phyloP scores from a whole-genome alignment of 2,329 filamentous ascomycete species.

The Epichloe coenophiala region DNA sequence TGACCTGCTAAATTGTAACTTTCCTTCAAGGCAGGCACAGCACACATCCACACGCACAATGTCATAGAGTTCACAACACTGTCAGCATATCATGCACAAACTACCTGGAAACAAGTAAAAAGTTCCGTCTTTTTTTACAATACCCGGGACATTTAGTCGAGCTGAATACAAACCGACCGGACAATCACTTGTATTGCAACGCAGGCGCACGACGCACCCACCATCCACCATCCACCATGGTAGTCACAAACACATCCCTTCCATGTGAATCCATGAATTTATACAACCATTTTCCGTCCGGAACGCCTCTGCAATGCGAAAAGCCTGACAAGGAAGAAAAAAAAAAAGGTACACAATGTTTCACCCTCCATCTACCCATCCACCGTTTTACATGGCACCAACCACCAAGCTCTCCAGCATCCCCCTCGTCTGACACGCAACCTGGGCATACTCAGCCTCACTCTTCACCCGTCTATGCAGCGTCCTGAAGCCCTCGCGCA shows the following conservation, averaged over 20 bases:
- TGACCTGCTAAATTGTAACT: too few species aligned
- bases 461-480: constrained; percentile 58
- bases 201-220: background rate
- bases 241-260: background rate
- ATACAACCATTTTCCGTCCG: background rate
- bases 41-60: too few species aligned
- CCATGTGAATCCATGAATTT: background rate
- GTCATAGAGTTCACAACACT: background rate
- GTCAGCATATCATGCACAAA: background rate
- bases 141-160: background rate
- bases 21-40: too few species aligned
- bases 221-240: background rate
- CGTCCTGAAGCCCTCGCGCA: constrained; percentile 55
- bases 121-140: too few species aligned
- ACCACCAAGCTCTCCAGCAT: constrained; percentile 65
- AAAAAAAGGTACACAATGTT: background rate
- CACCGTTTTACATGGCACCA: background rate
- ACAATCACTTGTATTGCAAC: background rate
- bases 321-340: background rate
- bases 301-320: constrained; percentile 7
- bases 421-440: constrained; percentile 67
- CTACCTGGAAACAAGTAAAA: background rate
- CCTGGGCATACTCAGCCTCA: constrained; percentile 72
- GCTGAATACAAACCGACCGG: too few species aligned
- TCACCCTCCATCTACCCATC: background rate